Conservation (phyloP, 2,329 filamentous ascomycete genomes). For the Aspergillus caelatus region DNA sequence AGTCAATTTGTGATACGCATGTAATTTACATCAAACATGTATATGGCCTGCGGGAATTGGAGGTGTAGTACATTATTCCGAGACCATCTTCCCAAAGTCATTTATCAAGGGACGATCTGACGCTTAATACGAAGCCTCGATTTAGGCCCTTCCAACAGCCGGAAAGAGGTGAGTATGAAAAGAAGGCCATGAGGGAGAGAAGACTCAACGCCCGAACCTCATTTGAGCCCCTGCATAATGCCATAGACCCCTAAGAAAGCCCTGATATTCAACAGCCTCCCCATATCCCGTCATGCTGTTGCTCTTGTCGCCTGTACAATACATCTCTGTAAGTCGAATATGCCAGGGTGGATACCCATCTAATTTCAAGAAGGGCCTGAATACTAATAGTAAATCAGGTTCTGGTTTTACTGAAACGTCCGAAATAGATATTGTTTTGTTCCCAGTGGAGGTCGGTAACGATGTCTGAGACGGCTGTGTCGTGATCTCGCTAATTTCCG, state of each 20-base stretch:
- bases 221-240: slow-evolving; percentile 88
- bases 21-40: background rate
- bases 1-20: background rate
- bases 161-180: background rate
- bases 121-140: background rate
- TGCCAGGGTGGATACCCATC: slow-evolving; percentile 97
- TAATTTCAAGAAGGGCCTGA: slow-evolving; percentile 79
- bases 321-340: slow-evolving; percentile 91
- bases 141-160: background rate
- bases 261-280: slow-evolving; percentile 79
- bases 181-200: background rate
- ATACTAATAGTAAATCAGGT: slow-evolving; percentile 86
- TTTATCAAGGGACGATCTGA: background rate
- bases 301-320: slow-evolving; percentile 57
- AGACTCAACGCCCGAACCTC: slow-evolving; percentile 67
- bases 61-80: background rate
- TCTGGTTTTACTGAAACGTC: slow-evolving; percentile 71
- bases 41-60: background rate
- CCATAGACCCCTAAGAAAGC: slow-evolving; percentile 82
- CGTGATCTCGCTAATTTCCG: slow-evolving; percentile 71
- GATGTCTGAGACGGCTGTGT: slow-evolving; percentile 31
- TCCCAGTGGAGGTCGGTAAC: slow-evolving; percentile 6
- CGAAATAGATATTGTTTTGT: background rate
- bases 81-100: background rate
- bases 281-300: slow-evolving; percentile 40